Percentiles rank a stretch among this genome's conserved stretches.
Conservation (phyloP, 768 basidiomycete genomes). For the Auricularia sp. region DNA sequence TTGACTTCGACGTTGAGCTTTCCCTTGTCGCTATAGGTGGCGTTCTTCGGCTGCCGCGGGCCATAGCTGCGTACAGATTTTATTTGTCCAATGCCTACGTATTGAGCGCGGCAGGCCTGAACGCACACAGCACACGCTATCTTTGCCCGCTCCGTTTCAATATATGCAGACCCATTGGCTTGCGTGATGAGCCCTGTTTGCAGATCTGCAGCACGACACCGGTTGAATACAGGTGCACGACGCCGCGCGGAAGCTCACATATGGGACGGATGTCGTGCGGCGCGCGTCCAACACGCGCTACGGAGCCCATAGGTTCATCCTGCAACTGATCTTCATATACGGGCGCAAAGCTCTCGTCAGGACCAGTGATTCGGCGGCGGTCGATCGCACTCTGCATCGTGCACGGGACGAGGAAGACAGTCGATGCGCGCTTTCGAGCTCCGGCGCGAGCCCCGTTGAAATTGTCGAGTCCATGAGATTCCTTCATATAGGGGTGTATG, state of each 20-base stretch:
- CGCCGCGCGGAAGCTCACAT: slow-evolving; percentile 40
- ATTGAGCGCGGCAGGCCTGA: slow-evolving; percentile 5
- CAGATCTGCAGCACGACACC: slow-evolving; percentile 44
- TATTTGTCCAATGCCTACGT: not conserved
- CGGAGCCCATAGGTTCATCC: slow-evolving; percentile 7
- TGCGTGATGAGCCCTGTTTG: slow-evolving; percentile 84
- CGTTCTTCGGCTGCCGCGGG: slow-evolving; percentile 73
- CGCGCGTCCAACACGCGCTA: slow-evolving; percentile 39
- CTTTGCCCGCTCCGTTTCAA: slow-evolving; percentile 86
- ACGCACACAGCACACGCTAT: slow-evolving; percentile 93
- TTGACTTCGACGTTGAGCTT: slow-evolving; percentile 91
- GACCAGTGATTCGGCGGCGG: slow-evolving; percentile 82
- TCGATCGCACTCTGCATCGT: slow-evolving; percentile 45
- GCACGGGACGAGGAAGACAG: not conserved
- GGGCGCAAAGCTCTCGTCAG: slow-evolving; percentile 70
- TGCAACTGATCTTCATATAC: slow-evolving; percentile 37
- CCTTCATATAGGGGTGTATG: too few relatives aligned
- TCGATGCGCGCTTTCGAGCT: not conserved
- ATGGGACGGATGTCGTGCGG: slow-evolving; percentile 71
- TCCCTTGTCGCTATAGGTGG: slow-evolving; percentile 77
- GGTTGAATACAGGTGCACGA: not conserved
- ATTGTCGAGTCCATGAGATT: not conserved
- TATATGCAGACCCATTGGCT: slow-evolving; percentile 94
- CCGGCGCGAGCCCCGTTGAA: not conserved
- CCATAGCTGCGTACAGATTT: slow-evolving; percentile 47